Evolutionary conservation across 768 basidiomycete genomes (phyloP).

Genomic region (Leucocoprinus birnbaumii): DNA sequence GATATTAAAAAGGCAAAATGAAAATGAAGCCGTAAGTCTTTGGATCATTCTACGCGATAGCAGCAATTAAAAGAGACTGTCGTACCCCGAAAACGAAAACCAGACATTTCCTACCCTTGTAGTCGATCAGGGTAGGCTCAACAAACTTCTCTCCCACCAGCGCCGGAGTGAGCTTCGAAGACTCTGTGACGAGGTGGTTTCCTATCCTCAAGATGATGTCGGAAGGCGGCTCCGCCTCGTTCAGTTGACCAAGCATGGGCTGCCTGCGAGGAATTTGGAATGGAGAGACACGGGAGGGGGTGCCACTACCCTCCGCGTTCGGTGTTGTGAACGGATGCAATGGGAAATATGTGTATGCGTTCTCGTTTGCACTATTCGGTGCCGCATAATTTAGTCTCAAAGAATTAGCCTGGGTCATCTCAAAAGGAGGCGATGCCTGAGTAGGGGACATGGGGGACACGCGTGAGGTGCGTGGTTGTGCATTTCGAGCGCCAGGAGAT

Average conservation of each 20-base stretch:
- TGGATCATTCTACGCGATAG: not conserved
- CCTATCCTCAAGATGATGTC: conserved; percentile 30
- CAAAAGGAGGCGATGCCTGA: conserved; percentile 1
- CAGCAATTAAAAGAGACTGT: conserved; percentile 8
- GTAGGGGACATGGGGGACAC: conserved; percentile 4
- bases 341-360: conserved; percentile 34
- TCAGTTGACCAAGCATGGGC: conserved; percentile 27
- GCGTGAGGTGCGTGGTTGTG: conserved; percentile 4
- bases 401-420: not conserved
- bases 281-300: conserved; percentile 21
- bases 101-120: conserved; percentile 47
- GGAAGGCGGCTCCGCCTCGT: conserved; percentile 22
- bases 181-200: conserved; percentile 35
- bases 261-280: conserved; percentile 37
- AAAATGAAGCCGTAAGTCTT: conserved; percentile 1
- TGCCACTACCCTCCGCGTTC: conserved; percentile 17
- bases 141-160: conserved; percentile 64
- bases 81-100: conserved; percentile 66
- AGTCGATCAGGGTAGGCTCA: conserved; percentile 51
- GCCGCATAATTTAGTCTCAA: conserved; percentile 11
- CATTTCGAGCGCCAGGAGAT: conserved; percentile 2
- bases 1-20: not conserved
- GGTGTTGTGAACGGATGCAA: conserved; percentile 32
- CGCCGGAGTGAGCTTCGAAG: conserved; percentile 43
- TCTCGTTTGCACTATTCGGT: conserved; percentile 2